Evolutionary conservation across 805 yeast genomes (phyloP).

Genomic region (Nakazawaea wickerhamii): DNA sequence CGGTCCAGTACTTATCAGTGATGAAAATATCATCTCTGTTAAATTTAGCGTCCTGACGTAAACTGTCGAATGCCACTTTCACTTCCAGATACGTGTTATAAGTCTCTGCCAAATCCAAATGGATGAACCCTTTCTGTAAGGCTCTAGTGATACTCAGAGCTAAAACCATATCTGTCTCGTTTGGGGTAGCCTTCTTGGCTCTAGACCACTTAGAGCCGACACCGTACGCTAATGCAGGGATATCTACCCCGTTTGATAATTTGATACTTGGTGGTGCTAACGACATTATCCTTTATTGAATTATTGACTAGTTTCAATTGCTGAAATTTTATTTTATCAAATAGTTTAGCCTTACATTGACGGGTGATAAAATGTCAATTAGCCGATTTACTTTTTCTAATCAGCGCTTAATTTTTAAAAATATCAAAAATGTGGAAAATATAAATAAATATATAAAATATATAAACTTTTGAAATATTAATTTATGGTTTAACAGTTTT

Average conservation of each 20-base stretch:
- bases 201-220: slow-evolving; percentile 56
- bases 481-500: neutral
- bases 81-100: slow-evolving; percentile 41
- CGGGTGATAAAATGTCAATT: too few relatives aligned
- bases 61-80: slow-evolving; percentile 6
- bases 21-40: slow-evolving; percentile 36
- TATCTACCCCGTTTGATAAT: slow-evolving; percentile 50
- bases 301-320: too few relatives aligned
- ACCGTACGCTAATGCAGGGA: slow-evolving; percentile 65
- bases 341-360: too few relatives aligned
- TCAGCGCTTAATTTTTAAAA: neutral
- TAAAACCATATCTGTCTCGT: slow-evolving; percentile 9
- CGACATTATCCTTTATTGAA: neutral
- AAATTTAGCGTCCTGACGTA: slow-evolving; percentile 14
- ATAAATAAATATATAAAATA: neutral
- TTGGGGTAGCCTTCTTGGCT: slow-evolving; percentile 26
- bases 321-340: too few relatives aligned
- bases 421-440: neutral
- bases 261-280: slow-evolving; percentile 19
- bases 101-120: slow-evolving; percentile 54
- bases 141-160: slow-evolving; percentile 7
- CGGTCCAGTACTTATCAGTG: slow-evolving; percentile 47
- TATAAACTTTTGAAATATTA: neutral
- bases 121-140: slow-evolving; percentile 37
- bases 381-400: too few relatives aligned